Conservation (phyloP, 768 basidiomycete species). For the Lactarius pseudohatsudake region DNA sequence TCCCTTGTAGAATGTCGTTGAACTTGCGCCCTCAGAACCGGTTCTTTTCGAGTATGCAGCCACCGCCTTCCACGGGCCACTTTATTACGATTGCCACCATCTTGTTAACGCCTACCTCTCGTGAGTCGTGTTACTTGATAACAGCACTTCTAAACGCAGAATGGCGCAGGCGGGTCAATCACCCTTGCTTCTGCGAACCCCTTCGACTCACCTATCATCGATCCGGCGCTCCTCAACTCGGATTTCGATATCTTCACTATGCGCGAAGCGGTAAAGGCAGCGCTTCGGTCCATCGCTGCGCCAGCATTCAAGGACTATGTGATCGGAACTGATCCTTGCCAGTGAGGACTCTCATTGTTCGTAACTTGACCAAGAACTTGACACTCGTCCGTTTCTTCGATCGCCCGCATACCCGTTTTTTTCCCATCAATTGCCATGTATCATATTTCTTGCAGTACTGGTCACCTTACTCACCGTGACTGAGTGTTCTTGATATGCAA, state of each 20-base stretch:
- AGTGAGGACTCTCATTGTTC: not conserved
- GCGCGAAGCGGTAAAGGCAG: conserved; percentile 7
- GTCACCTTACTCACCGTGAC: too few relatives aligned
- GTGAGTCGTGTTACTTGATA: not conserved
- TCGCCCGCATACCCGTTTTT: too few relatives aligned
- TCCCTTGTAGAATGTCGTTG: not conserved
- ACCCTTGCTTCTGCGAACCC: conserved; percentile 32
- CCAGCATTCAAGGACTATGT: conserved; percentile 13
- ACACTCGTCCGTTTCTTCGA: too few relatives aligned
- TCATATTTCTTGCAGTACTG: too few relatives aligned
- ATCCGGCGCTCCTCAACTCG: conserved; percentile 28
- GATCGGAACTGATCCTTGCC: conserved; percentile 18
- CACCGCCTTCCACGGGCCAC: conserved; percentile 28
- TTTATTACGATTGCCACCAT: conserved; percentile 28
- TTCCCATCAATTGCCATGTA: too few relatives aligned
- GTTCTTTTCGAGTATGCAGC: conserved; percentile 3
- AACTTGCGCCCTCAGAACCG: conserved; percentile 7
- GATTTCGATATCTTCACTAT: conserved; percentile 18
- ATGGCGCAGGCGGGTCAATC: conserved; percentile 29
- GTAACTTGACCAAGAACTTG: too few relatives aligned
- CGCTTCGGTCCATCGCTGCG: conserved; percentile 5
- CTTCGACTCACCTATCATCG: conserved; percentile 33
- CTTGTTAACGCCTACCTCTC: conserved; percentile 31
- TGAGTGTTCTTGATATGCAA: too few relatives aligned
- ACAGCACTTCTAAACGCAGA: not conserved